Conservation (phyloP, 306 rosid species). For the Cucurbita ficifolia region DNA sequence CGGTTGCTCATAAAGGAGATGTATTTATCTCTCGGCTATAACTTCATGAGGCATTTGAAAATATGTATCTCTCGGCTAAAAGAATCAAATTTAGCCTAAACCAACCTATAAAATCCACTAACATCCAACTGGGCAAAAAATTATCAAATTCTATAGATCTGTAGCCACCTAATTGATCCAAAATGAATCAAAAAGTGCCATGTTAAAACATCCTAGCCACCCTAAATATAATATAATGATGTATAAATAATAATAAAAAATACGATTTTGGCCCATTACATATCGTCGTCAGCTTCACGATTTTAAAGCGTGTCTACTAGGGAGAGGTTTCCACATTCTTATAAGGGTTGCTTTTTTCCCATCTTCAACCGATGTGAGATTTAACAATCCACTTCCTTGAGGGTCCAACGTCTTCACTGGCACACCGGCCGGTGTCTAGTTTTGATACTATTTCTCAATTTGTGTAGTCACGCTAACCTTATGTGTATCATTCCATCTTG, state of each 20-base stretch:
- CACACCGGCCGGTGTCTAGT: too few relatives aligned
- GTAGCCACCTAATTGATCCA: not conserved
- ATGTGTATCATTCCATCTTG: too few relatives aligned
- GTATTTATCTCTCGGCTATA: not conserved
- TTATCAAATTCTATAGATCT: not conserved
- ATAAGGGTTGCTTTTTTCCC: too few relatives aligned
- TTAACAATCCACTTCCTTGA: too few relatives aligned
- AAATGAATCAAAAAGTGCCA: not conserved
- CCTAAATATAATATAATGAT: not conserved
- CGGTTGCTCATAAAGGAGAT: not conserved
- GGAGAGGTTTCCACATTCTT: too few relatives aligned
- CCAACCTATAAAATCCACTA: not conserved
- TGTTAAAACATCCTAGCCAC: not conserved
- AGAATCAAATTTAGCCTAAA: not conserved
- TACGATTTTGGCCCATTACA: not conserved
- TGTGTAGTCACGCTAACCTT: too few relatives aligned
- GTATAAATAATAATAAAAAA: not conserved
- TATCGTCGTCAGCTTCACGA: too few relatives aligned
- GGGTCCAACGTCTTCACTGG: too few relatives aligned
- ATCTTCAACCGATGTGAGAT: too few relatives aligned
- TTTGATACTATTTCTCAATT: too few relatives aligned
- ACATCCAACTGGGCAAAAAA: not conserved
- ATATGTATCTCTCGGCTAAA: not conserved
- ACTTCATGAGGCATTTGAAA: not conserved
- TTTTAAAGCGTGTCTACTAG: too few relatives aligned